These are phyloP conservation scores for Monosporascus sp. DNA, from an alignment of 2,329 filamentous ascomycete species.

Conservation along the genomic window DNA sequence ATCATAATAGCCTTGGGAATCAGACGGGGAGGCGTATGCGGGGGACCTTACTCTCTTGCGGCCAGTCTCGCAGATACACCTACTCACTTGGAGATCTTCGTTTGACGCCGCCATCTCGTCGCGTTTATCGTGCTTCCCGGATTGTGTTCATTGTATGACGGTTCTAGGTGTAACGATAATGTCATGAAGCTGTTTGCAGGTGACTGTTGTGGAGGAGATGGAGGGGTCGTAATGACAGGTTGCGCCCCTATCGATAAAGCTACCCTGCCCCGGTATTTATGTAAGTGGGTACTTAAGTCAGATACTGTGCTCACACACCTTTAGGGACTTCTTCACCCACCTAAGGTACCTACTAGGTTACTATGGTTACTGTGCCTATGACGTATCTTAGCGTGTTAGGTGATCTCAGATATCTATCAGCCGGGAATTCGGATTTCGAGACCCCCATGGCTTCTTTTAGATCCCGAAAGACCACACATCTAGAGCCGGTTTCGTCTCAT, in stretches of 20 bases:
- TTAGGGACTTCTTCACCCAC: no score
- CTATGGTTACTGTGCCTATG: no score
- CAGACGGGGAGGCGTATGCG: not conserved
- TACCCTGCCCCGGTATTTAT: not conserved
- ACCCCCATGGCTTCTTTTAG: no score
- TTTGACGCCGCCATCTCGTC: slow-evolving; percentile 14
- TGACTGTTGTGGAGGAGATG: not conserved
- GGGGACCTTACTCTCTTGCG: slow-evolving; percentile 17
- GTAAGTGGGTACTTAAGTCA: no score
- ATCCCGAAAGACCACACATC: no score
- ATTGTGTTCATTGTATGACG: not conserved
- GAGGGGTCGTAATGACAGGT: not conserved
- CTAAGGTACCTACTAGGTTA: no score
- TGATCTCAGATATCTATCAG: no score
- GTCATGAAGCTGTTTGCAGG: not conserved
- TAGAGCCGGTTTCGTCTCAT: no score
- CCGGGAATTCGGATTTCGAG: no score
- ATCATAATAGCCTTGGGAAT: slow-evolving; percentile 1
- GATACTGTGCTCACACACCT: no score
- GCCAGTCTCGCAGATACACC: slow-evolving; percentile 16
- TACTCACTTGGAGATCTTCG: slow-evolving; percentile 15
- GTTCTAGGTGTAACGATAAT: not conserved
- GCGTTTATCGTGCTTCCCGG: not conserved
- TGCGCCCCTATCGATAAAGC: not conserved
- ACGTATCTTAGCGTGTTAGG: no score